A percentile compares a stretch with the other conserved stretches of the same genome.
phyloP scores from a whole-genome alignment of 192 early-diverging fungal genomes.

The Coemansia sp. region DNA sequence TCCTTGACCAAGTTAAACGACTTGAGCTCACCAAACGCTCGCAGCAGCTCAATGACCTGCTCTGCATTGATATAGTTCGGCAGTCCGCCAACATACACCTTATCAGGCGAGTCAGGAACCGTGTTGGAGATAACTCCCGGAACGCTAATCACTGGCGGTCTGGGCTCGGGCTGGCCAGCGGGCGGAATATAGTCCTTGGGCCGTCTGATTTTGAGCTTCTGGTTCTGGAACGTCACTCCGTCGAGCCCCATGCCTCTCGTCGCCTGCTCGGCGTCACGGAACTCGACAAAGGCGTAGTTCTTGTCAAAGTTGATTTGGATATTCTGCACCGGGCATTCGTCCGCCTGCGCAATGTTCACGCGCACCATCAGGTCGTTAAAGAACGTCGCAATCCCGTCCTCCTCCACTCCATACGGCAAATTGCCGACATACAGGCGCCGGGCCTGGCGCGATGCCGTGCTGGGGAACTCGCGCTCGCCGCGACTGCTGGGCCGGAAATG shows the following conservation, averaged over 20 bases:
- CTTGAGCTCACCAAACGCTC: conserved; percentile 90
- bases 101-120: conserved; percentile 89
- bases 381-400: conserved; percentile 73
- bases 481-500: conserved; percentile 47
- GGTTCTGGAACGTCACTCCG: conserved; percentile 80
- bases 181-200: conserved; percentile 89
- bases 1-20: conserved; percentile 96
- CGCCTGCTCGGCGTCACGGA: conserved; percentile 85
- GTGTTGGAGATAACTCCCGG: conserved; percentile 85
- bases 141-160: conserved; percentile 63
- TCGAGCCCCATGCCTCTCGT: conserved; percentile 92
- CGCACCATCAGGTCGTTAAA: conserved; percentile 87
- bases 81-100: conserved; percentile 93
- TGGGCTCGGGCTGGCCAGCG: conserved; percentile 60
- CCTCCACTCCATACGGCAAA: conserved; percentile 75
- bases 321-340: conserved; percentile 71
- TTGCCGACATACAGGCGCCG: conserved; percentile 91
- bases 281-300: conserved; percentile 97
- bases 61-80: conserved; percentile 87
- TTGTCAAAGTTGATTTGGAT: conserved; percentile 94
- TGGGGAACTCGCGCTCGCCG: conserved; percentile 48
- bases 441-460: conserved; percentile 69
- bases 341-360: conserved; percentile 68
- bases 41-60: conserved; percentile 91
- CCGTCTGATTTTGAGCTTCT: conserved; percentile 85